phyloP scores from a whole-genome alignment of 2,329 filamentous ascomycete species.

The Venturiaceae sp. region DNA sequence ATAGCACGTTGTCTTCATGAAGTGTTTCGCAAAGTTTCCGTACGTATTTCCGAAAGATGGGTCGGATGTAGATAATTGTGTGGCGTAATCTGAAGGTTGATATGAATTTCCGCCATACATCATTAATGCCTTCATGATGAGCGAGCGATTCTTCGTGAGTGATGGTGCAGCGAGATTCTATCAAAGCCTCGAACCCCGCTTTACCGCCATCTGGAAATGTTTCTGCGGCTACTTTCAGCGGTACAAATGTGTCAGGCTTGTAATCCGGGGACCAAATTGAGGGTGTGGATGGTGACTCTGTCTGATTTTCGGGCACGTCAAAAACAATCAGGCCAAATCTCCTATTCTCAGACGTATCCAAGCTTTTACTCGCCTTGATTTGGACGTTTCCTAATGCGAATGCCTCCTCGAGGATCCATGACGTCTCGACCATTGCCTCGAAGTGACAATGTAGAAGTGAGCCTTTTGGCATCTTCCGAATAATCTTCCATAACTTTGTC shows the following conservation, averaged over 20 bases:
- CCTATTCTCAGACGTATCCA: slow-evolving; percentile 33
- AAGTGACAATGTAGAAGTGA: slow-evolving; percentile 77
- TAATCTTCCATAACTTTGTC: slow-evolving; percentile 77
- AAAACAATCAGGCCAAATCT: slow-evolving; percentile 37
- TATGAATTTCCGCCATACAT: slow-evolving; percentile 75
- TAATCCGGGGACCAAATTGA: slow-evolving; percentile 63
- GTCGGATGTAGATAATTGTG: slow-evolving; percentile 78
- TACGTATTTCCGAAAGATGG: slow-evolving; percentile 72
- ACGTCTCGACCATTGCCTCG: slow-evolving; percentile 83
- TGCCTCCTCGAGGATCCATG: slow-evolving; percentile 65
- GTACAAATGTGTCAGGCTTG: slow-evolving; percentile 45
- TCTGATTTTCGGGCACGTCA: slow-evolving; percentile 50
- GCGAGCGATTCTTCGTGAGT: slow-evolving; percentile 62
- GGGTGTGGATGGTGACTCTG: slow-evolving; percentile 16
- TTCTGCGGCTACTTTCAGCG: slow-evolving; percentile 54
- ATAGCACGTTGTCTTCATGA: slow-evolving; percentile 72
- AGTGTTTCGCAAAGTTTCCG: slow-evolving; percentile 61
- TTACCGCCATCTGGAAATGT: slow-evolving; percentile 65
- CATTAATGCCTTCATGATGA: slow-evolving; percentile 75
- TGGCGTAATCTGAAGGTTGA: slow-evolving; percentile 65
- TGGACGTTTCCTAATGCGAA: slow-evolving; percentile 66
- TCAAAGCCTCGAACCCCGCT: slow-evolving; percentile 65
- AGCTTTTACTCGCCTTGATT: slow-evolving; percentile 48
- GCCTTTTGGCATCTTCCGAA: slow-evolving; percentile 82
- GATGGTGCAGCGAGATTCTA: slow-evolving; percentile 63